Evolutionary conservation across 2,329 filamentous ascomycete species (phyloP).

Genomic region (Aspergillus candidus): DNA sequence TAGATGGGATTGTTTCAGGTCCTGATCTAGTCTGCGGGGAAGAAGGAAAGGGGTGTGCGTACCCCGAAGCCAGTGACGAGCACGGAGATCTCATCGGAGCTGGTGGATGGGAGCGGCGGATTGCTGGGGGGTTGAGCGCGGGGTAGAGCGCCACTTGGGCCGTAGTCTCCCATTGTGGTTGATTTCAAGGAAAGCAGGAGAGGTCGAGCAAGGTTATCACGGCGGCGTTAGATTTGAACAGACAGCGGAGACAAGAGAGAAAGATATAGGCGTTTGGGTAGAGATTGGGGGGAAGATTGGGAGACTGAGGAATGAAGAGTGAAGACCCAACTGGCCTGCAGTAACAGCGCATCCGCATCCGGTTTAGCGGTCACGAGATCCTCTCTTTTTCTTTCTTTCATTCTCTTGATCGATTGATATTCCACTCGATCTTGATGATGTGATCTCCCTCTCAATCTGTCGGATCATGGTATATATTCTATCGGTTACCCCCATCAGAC

Average conservation of each 20-base stretch:
- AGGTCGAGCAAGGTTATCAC: constrained; percentile 5
- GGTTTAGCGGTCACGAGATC: constrained; percentile 16
- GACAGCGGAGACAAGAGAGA: background rate
- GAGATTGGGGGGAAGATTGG: too few relatives aligned
- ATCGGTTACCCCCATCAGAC: too few relatives aligned
- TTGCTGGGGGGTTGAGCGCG: constrained; percentile 12
- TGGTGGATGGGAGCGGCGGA: constrained; percentile 10
- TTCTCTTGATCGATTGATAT: too few relatives aligned
- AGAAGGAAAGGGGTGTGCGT: constrained; percentile 4
- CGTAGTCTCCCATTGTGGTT: constrained; percentile 30
- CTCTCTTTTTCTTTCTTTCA: constrained; percentile 6
- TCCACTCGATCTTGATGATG: too few relatives aligned
- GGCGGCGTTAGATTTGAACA: too few relatives aligned
- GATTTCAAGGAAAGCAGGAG: background rate
- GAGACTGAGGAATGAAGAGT: constrained; percentile 2
- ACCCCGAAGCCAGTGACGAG: constrained; percentile 34
- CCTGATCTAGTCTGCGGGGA: too few relatives aligned
- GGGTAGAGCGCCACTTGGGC: constrained; percentile 12
- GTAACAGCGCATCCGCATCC: too few relatives aligned
- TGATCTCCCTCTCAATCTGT: too few relatives aligned
- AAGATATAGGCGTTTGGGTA: background rate
- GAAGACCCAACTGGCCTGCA: background rate
- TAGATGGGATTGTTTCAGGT: too few relatives aligned
- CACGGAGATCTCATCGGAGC: constrained; percentile 27
- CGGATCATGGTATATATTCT: too few relatives aligned